Evolutionary conservation across 2,329 filamentous ascomycete genomes (phyloP), one percentile per base, ranked within the genome.

Genomic region (Aspergillus hiratsukae): DNA sequence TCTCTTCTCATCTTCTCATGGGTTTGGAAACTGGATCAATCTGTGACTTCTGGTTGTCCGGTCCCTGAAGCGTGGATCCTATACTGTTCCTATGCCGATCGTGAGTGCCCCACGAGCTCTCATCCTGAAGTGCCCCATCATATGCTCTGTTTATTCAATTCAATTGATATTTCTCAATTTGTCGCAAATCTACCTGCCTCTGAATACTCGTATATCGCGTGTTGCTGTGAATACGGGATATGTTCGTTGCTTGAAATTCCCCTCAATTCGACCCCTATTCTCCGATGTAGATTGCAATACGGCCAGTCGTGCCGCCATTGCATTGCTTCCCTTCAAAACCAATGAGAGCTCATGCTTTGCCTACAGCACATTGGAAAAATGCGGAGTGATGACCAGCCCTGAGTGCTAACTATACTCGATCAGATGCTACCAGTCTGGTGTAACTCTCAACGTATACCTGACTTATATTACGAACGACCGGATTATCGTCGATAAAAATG

Each of bases 351-450:
- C 43, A 46, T 14, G 19, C 43, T 27, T 27, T 46, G 21, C 2
- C 41, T 17, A 45, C 41, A 21, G 41, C 10, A 23, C 8, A 21
- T 8, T 8, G 19, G n/a, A 19, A 23, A 27, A n/a, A 52, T 37
- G 43, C 27, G n/a, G 29, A 49, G 17, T 19, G 52, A 50, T 53
- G 49, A 37, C 5, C 49, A 23, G 49, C 21, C 10, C n/a, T 52
- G 29, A 55, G 56, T 17, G 52, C 67, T 71, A 57, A 72, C 61
- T 46, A 50, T 46, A 40, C 54, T 40, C 29, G 27, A 14, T 46
- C 58, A 72, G 70, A 72, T 72, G 70, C 68, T 61, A 69, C 56
- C 61, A 60, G 61, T 65, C 60, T 59, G 62, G 60, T 65, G 65
- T 69, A 63, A 67, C 64, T 65, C 61, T 61, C 66, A 69, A 57